These are phyloP conservation scores for Erythrophleum ivorense DNA, from an alignment of 331 rosid genomes.

Conservation along the genomic window DNA sequence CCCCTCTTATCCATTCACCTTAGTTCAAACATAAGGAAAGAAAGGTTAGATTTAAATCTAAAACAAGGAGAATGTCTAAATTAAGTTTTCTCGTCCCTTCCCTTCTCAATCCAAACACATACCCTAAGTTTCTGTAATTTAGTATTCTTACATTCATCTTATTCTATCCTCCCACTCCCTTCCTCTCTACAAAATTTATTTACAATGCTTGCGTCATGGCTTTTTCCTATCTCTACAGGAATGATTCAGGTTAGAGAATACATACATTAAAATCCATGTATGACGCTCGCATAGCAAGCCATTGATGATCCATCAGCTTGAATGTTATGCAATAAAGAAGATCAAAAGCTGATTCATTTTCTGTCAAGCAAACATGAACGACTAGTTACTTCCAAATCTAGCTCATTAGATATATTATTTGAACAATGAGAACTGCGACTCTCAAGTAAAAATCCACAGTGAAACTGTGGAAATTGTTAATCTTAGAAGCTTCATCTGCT, in stretches of 20 bases:
- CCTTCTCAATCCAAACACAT: background rate
- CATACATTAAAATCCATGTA: conserved; percentile 99
- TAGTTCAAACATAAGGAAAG: background rate
- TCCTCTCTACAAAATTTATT: background rate
- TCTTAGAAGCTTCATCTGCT: background rate
- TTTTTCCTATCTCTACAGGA: conserved; percentile 23
- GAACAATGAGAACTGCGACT: conserved; percentile 25
- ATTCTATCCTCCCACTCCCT: conserved; percentile 17
- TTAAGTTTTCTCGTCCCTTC: background rate
- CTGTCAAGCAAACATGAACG: conserved; percentile 54
- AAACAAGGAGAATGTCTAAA: background rate
- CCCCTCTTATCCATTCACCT: background rate
- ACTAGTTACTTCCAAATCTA: conserved; percentile 32
- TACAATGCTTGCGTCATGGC: background rate
- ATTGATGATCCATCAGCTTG: conserved; percentile 98
- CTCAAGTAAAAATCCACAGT: background rate
- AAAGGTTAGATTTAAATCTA: too few species aligned
- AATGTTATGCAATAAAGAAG: conserved; percentile 95
- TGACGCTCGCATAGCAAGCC: conserved; percentile 98
- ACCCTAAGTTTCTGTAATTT: background rate
- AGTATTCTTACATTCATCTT: background rate
- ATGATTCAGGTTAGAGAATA: conserved; percentile 35
- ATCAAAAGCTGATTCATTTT: conserved; percentile 89
- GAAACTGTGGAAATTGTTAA: background rate
- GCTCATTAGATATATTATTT: background rate